These are phyloP conservation scores for Prunus yedoensis DNA, from an alignment of 331 rosid genomes.

Conservation along the genomic window DNA sequence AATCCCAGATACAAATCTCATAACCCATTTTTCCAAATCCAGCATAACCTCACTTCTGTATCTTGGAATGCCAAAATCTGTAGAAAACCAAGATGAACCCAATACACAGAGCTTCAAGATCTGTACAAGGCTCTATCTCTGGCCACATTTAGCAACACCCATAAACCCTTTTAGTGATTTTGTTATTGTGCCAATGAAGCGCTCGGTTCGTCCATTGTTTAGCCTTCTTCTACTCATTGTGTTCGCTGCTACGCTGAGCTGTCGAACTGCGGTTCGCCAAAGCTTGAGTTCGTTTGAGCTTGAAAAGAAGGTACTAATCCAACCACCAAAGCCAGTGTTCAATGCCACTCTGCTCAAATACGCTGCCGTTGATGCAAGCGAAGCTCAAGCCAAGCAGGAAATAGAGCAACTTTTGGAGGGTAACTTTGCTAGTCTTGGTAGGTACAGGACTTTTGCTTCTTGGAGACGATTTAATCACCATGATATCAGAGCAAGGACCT, in stretches of 20 bases:
- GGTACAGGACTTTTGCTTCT: conserved; percentile 61
- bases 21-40: conserved; percentile 3
- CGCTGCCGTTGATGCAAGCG: conserved; percentile 66
- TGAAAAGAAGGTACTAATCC: conserved; percentile 35
- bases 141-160: conserved; percentile 46
- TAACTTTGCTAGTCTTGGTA: conserved; percentile 62
- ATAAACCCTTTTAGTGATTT: conserved; percentile 29
- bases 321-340: conserved; percentile 29
- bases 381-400: conserved; percentile 55
- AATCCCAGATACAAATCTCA: conserved; percentile 12
- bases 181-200: conserved; percentile 55
- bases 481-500: conserved; percentile 35
- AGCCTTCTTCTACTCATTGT: conserved; percentile 52
- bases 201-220: conserved; percentile 68
- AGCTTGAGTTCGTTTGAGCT: conserved; percentile 47
- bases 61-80: conserved; percentile 46
- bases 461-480: conserved; percentile 74
- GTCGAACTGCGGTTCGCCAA: conserved; percentile 49
- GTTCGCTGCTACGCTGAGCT: conserved; percentile 59
- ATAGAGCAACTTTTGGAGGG: conserved; percentile 74
- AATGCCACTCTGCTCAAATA: conserved; percentile 67
- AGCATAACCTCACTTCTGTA: neutral
- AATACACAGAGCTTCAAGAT: conserved; percentile 43
- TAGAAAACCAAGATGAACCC: conserved; percentile 48
- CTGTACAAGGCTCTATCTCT: conserved; percentile 30